Conservation (phyloP, 192 early-diverging fungal genomes). For the Radiomyces spectabilis region DNA sequence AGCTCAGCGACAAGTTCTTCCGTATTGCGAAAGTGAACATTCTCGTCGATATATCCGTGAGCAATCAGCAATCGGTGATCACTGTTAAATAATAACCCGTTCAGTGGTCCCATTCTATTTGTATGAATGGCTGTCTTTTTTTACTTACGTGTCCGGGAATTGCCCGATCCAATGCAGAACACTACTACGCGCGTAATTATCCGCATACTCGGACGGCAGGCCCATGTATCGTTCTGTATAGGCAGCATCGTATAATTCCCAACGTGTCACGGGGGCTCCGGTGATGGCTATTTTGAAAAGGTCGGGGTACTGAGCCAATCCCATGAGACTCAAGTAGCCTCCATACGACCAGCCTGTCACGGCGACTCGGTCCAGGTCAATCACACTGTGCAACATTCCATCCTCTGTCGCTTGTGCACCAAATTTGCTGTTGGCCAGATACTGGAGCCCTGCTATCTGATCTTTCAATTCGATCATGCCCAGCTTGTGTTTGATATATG, state of each 20-base stretch:
- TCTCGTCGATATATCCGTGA: slow-evolving; percentile 73
- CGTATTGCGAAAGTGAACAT: slow-evolving; percentile 67
- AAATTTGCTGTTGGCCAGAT: slow-evolving; percentile 28
- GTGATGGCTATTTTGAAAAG: slow-evolving; percentile 58
- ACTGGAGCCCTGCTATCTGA: slow-evolving; percentile 51
- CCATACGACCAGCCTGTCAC: slow-evolving; percentile 75
- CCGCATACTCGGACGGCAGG: slow-evolving; percentile 31
- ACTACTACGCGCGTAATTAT: slow-evolving; percentile 43
- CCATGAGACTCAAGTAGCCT: slow-evolving; percentile 64
- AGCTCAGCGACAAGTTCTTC: slow-evolving; percentile 46
- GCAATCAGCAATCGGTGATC: slow-evolving; percentile 57
- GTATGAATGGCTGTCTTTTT: not conserved
- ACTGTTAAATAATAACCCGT: slow-evolving; percentile 12
- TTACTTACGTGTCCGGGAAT: slow-evolving; percentile 51
- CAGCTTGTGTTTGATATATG: slow-evolving; percentile 38
- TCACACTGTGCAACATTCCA: slow-evolving; percentile 8
- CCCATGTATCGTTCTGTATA: slow-evolving; percentile 74
- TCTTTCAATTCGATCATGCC: slow-evolving; percentile 57
- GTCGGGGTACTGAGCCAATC: slow-evolving; percentile 46
- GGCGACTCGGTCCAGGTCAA: slow-evolving; percentile 55
- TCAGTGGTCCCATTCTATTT: not conserved
- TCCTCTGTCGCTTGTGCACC: slow-evolving; percentile 21
- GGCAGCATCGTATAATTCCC: slow-evolving; percentile 68
- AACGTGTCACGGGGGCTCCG: slow-evolving; percentile 66
- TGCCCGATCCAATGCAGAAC: slow-evolving; percentile 39